Conservation (phyloP, 192 early-diverging fungal genomes). For the Podila verticillata region DNA sequence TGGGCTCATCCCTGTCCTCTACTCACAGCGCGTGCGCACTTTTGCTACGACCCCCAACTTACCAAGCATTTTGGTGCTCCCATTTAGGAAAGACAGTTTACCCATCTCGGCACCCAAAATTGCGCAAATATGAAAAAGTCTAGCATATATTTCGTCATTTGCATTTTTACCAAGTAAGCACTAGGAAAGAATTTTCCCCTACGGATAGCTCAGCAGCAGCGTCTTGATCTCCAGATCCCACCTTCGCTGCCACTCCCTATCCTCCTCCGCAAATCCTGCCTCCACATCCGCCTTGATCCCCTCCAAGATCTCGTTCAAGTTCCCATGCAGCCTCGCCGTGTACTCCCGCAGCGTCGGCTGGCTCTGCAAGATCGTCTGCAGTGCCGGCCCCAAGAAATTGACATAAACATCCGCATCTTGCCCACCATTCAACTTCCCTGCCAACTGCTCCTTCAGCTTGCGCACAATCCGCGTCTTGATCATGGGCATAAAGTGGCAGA, state of each 20-base stretch:
- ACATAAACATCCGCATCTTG: constrained; percentile 38
- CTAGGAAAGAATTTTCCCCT: too few species aligned
- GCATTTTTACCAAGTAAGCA: too few species aligned
- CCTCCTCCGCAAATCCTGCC: not conserved
- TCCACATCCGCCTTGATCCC: not conserved
- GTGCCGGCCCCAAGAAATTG: constrained; percentile 22
- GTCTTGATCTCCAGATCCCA: constrained; percentile 49
- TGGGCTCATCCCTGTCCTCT: too few species aligned
- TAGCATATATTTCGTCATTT: not conserved
- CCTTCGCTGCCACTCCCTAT: constrained; percentile 13
- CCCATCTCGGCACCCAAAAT: too few species aligned
- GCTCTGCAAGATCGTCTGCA: constrained; percentile 10
- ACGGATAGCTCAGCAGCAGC: constrained; percentile 24
- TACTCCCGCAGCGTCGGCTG: not conserved
- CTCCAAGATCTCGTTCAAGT: constrained; percentile 34
- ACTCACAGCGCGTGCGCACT: too few species aligned
- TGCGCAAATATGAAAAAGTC: too few species aligned
- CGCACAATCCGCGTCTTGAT: constrained; percentile 45
- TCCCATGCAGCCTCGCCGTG: constrained; percentile 20
- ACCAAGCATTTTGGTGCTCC: too few species aligned
- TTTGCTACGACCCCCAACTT: too few species aligned
- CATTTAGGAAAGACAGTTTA: too few species aligned
- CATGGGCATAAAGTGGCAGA: constrained; percentile 64
- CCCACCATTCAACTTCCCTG: constrained; percentile 3
- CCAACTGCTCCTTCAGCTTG: constrained; percentile 12